Conservation (phyloP, 1,284 basidiomycete species). For the Exsudoporus floridanus region DNA sequence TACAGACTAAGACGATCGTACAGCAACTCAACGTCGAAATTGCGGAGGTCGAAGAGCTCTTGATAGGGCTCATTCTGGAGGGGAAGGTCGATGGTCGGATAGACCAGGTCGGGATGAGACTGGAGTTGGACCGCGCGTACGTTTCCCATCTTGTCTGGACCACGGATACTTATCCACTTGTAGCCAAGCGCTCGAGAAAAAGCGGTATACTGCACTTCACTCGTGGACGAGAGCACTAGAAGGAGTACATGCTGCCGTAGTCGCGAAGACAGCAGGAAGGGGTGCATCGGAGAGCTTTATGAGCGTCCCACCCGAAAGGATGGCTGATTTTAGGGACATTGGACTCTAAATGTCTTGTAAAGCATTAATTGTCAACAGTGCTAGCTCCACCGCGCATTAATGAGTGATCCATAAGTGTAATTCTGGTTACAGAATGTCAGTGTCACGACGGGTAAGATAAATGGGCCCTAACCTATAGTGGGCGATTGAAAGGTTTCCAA, state of each 20-base stretch:
- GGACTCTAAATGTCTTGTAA: slow-evolving; percentile 22
- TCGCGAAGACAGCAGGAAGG: slow-evolving; percentile 64
- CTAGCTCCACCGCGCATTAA: slow-evolving; percentile 1
- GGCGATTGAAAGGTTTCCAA: slow-evolving; percentile 64
- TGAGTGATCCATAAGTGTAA: background rate
- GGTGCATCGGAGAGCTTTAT: slow-evolving; percentile 33
- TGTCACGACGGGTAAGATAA: background rate
- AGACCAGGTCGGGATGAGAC: slow-evolving; percentile 90
- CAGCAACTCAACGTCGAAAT: slow-evolving; percentile 91
- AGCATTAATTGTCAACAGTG: slow-evolving; percentile 4
- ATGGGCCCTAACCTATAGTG: slow-evolving; percentile 35
- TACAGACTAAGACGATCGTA: background rate
- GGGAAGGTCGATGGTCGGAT: slow-evolving; percentile 94
- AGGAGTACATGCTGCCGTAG: slow-evolving; percentile 66
- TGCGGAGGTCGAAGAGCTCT: slow-evolving; percentile 88
- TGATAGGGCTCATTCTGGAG: slow-evolving; percentile 92
- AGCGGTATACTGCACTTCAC: slow-evolving; percentile 78
- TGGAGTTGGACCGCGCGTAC: slow-evolving; percentile 88
- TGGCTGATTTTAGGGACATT: slow-evolving; percentile 31
- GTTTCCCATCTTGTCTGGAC: slow-evolving; percentile 31
- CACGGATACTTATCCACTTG: slow-evolving; percentile 7
- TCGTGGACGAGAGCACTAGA: slow-evolving; percentile 81
- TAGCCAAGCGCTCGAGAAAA: slow-evolving; percentile 81
- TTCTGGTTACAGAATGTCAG: slow-evolving; percentile 7
- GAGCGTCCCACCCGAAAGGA: slow-evolving; percentile 33